A percentile compares a stretch with the other conserved stretches of the same genome.
These are phyloP conservation scores for Diaporthe citri DNA, from an alignment of 2,329 filamentous ascomycete genomes.

Conservation along the genomic window DNA sequence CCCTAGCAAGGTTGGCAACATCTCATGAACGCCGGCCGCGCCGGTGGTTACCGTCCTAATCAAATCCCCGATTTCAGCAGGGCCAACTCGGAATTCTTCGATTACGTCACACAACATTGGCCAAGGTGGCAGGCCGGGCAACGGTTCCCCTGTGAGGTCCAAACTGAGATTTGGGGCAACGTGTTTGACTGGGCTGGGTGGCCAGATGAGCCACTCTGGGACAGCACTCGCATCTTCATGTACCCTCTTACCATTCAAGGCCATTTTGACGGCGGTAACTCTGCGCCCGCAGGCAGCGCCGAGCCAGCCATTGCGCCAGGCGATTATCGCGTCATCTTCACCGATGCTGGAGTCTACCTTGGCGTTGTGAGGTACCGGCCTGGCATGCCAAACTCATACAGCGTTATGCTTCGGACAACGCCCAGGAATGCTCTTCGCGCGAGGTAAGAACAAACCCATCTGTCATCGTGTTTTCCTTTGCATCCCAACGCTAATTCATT, in stretches of 20 bases:
- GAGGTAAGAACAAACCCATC: neutral
- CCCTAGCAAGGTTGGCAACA: neutral
- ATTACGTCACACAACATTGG: neutral
- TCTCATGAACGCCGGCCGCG: neutral
- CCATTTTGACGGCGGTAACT: neutral
- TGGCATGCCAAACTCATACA: neutral
- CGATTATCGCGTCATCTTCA: slow-evolving; percentile 7
- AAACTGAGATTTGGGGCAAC: neutral
- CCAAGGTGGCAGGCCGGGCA: neutral
- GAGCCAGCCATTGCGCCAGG: neutral
- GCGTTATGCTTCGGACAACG: neutral
- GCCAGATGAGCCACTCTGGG: neutral
- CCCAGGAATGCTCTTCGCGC: neutral
- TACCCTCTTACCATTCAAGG: slow-evolving; percentile 22
- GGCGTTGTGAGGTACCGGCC: slow-evolving; percentile 5
- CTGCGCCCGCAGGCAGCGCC: neutral
- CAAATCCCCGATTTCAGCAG: neutral
- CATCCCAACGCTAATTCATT: neutral
- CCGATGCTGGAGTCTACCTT: neutral
- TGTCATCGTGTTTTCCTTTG: too few species aligned
- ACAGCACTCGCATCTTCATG: neutral
- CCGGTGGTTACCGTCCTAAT: neutral
- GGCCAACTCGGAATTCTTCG: neutral
- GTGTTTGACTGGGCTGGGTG: slow-evolving; percentile 10
- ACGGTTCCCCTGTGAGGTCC: neutral